Conservation (phyloP, 2,329 filamentous ascomycete genomes). For the Phyllosticta citrichinensis region DNA sequence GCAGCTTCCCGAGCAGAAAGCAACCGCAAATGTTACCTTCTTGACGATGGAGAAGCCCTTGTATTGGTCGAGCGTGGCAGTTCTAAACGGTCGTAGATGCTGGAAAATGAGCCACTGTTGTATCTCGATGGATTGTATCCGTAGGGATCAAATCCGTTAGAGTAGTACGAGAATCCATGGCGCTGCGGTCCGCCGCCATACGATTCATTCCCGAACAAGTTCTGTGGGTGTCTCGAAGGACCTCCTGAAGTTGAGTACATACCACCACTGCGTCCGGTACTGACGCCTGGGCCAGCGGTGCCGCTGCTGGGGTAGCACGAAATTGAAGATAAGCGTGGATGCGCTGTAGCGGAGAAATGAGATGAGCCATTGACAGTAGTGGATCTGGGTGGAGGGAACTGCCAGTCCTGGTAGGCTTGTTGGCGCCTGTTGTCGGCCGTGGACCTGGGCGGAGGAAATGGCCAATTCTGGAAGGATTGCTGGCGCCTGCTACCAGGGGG, state of each 20-base stretch:
- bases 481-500: not conserved
- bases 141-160: too few species aligned
- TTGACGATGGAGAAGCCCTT: not conserved
- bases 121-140: too few species aligned
- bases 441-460: not conserved
- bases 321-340: too few species aligned
- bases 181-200: not conserved
- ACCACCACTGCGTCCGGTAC: not conserved
- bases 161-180: not conserved
- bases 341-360: too few species aligned
- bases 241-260: not conserved
- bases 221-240: not conserved
- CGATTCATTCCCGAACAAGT: not conserved
- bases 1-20: too few species aligned
- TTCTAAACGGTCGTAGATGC: too few species aligned
- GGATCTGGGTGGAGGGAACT: not conserved
- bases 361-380: too few species aligned
- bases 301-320: not conserved
- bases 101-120: too few species aligned
- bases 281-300: not conserved
- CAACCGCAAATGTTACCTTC: not conserved
- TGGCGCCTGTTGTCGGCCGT: not conserved
- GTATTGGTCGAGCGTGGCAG: too few species aligned
- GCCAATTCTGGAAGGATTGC: not conserved
- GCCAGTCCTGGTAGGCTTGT: not conserved